Conservation (phyloP, 768 basidiomycete species). For the Cyclocybe cylindracea region DNA sequence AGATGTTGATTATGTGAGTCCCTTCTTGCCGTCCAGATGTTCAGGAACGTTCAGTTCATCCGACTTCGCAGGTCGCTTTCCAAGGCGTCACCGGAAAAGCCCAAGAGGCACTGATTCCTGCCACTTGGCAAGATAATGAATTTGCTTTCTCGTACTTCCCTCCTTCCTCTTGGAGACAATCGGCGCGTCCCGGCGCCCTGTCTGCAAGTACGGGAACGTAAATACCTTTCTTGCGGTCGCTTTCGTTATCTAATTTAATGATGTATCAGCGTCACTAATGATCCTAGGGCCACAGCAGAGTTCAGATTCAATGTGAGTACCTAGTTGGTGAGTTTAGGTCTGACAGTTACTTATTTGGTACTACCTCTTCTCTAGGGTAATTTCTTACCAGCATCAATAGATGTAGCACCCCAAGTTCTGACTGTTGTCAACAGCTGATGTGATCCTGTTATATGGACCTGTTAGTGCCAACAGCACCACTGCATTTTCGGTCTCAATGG, state of each 20-base stretch:
- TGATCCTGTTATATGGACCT: constrained; percentile 45
- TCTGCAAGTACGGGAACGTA: constrained; percentile 46
- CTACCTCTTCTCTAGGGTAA: neutral
- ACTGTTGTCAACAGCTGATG: constrained; percentile 32
- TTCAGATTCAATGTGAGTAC: constrained; percentile 40
- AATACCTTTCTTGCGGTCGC: constrained; percentile 4
- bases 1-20: constrained; percentile 22
- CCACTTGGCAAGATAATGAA: constrained; percentile 34
- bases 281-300: constrained; percentile 29
- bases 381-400: neutral
- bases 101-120: constrained; percentile 15
- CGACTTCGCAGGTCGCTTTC: constrained; percentile 11
- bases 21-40: constrained; percentile 1
- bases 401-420: too few relatives aligned
- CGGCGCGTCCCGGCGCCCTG: constrained; percentile 35
- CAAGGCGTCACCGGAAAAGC: constrained; percentile 15
- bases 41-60: neutral
- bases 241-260: neutral
- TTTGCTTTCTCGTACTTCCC: constrained; percentile 36
- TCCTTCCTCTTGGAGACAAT: constrained; percentile 32
- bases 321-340: neutral
- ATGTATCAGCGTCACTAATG: constrained; percentile 30
- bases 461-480: constrained; percentile 18
- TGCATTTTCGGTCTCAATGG: constrained; percentile 8
- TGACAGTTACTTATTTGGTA: neutral